These are phyloP conservation scores for Rickenella mellea DNA, from an alignment of 768 basidiomycete genomes.

Conservation along the genomic window DNA sequence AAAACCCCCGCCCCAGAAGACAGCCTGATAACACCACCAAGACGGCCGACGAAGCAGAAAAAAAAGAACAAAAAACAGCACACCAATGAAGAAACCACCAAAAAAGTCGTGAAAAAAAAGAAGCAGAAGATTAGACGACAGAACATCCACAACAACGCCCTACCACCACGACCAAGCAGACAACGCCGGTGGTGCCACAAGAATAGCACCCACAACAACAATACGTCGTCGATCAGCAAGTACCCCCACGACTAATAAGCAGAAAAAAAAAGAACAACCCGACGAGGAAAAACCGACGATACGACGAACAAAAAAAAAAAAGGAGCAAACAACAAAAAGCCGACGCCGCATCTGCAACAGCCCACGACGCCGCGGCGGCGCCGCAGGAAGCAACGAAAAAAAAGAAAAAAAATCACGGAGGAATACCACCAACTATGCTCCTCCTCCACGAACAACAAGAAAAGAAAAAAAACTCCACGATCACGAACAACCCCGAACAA, in stretches of 20 bases:
- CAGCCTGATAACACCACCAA: slow-evolving; percentile 46
- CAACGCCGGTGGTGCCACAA: too few relatives aligned
- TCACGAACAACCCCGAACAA: too few relatives aligned
- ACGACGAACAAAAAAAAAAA: slow-evolving; percentile 31
- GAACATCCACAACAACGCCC: slow-evolving; percentile 40
- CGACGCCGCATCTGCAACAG: too few relatives aligned
- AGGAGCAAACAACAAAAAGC: slow-evolving; percentile 22
- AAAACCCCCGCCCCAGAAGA: slow-evolving; percentile 29
- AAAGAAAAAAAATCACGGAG: too few relatives aligned
- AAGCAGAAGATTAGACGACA: slow-evolving; percentile 31
- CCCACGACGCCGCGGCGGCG: too few relatives aligned
- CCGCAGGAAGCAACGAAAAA: too few relatives aligned
- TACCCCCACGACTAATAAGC: slow-evolving; percentile 43
- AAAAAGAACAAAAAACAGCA: slow-evolving; percentile 44
- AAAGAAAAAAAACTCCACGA: too few relatives aligned
- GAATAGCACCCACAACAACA: too few relatives aligned
- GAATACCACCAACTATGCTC: neutral
- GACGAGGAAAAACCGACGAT: neutral
- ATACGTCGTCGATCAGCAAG: slow-evolving; percentile 52
- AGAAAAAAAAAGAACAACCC: slow-evolving; percentile 13
- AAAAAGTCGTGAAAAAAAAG: slow-evolving; percentile 38
- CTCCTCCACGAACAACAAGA: too few relatives aligned
- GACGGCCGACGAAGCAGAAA: slow-evolving; percentile 43
- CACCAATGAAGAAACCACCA: slow-evolving; percentile 24
- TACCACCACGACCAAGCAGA: slow-evolving; percentile 20